Conservation (phyloP, 2,329 filamentous ascomycete species). For the Immersiporthe knoxdaviesiana region DNA sequence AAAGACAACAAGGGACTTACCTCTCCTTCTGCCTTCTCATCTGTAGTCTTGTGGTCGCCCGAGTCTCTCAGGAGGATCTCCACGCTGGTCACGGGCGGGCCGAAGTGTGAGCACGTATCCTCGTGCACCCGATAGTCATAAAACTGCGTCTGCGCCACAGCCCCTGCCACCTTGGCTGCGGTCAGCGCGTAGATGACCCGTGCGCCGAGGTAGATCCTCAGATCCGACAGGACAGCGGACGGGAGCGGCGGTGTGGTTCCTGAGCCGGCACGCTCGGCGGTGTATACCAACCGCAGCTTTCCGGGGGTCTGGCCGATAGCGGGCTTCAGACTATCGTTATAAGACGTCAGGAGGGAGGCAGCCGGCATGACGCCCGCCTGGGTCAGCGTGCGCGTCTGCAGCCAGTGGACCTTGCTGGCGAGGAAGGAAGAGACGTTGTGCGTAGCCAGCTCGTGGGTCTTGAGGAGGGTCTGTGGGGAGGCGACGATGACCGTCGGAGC, state of each 20-base stretch:
- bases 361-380: slow-evolving; percentile 75
- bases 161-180: slow-evolving; percentile 80
- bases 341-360: slow-evolving; percentile 63
- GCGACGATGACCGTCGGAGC: slow-evolving; percentile 83
- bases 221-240: slow-evolving; percentile 72
- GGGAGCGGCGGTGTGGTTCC: slow-evolving; percentile 65
- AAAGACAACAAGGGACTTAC: slow-evolving; percentile 55
- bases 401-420: slow-evolving; percentile 69
- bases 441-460: slow-evolving; percentile 66
- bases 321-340: slow-evolving; percentile 64
- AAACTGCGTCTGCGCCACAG: slow-evolving; percentile 82
- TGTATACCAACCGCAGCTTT: slow-evolving; percentile 79
- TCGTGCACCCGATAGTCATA: slow-evolving; percentile 77
- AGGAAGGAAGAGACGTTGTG: slow-evolving; percentile 64
- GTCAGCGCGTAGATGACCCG: slow-evolving; percentile 85
- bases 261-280: slow-evolving; percentile 72
- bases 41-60: slow-evolving; percentile 62
- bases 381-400: slow-evolving; percentile 70
- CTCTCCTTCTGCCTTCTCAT: slow-evolving; percentile 64
- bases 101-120: slow-evolving; percentile 69
- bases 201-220: slow-evolving; percentile 79
- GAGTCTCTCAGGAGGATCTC: slow-evolving; percentile 76
- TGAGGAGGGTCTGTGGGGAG: slow-evolving; percentile 72
- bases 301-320: slow-evolving; percentile 65
- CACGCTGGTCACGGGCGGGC: slow-evolving; percentile 76